Evolutionary conservation across 202 grass and related monocot genomes (phyloP).

Genomic region (Digitaria exilis): DNA sequence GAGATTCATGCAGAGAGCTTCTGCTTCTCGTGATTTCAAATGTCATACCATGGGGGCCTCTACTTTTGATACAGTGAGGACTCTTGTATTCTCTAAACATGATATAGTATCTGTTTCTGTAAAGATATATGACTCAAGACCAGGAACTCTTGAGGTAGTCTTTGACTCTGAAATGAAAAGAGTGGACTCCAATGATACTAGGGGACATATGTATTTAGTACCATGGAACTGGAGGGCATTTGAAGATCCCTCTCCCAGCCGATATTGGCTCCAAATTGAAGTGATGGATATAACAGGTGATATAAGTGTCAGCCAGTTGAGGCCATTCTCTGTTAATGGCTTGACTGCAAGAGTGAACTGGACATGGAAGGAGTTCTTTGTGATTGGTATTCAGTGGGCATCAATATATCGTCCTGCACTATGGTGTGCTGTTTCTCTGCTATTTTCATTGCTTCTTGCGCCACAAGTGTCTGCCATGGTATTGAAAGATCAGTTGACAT

Average conservation of each 20-base stretch:
- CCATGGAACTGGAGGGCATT: slow-evolving; percentile 98
- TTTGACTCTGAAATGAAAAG: slow-evolving; percentile 82
- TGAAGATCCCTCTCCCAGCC: slow-evolving; percentile 68
- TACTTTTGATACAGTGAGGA: slow-evolving; percentile 71
- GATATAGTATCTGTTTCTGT: slow-evolving; percentile 71
- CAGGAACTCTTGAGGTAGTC: slow-evolving; percentile 64
- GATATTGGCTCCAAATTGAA: slow-evolving; percentile 94
- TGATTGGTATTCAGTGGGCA: slow-evolving; percentile 88
- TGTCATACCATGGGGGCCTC: slow-evolving; percentile 57
- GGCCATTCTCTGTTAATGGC: slow-evolving; percentile 88
- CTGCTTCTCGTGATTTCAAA: slow-evolving; percentile 62
- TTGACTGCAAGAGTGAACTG: slow-evolving; percentile 68
- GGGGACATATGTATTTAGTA: slow-evolving; percentile 77
- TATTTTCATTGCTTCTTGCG: slow-evolving; percentile 63
- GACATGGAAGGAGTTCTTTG: slow-evolving; percentile 89
- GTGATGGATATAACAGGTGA: slow-evolving; percentile 77
- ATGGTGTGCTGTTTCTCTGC: slow-evolving; percentile 53
- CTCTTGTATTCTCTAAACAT: slow-evolving; percentile 86
- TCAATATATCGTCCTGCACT: slow-evolving; percentile 66
- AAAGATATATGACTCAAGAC: slow-evolving; percentile 84
- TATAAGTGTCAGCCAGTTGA: slow-evolving; percentile 60
- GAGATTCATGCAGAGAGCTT: slow-evolving; percentile 88
- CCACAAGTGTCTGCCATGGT: slow-evolving; percentile 49
- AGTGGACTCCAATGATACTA: slow-evolving; percentile 59
- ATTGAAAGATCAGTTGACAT: slow-evolving; percentile 49